A percentile compares a stretch with the other conserved stretches of the same genome.
These are phyloP conservation scores for Fusarium paranaense DNA, from an alignment of 2,329 filamentous ascomycete species.

Conservation along the genomic window DNA sequence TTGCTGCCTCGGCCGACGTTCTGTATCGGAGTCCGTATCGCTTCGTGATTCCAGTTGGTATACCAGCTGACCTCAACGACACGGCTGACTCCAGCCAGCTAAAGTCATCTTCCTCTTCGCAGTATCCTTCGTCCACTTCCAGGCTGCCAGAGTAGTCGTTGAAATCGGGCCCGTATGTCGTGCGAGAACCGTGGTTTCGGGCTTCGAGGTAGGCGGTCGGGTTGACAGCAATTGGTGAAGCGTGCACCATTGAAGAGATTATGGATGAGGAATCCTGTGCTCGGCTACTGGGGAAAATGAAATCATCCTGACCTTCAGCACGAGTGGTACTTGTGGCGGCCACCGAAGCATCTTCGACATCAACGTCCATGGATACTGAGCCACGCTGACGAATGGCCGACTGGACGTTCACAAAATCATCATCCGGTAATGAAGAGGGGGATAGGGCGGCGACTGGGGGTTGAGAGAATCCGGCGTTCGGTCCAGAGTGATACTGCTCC, in stretches of 20 bases:
- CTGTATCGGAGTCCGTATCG: slow-evolving; percentile 40
- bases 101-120: slow-evolving; percentile 42
- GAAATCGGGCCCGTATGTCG: slow-evolving; percentile 9
- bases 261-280: neutral
- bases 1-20: slow-evolving; percentile 41
- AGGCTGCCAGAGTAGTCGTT: slow-evolving; percentile 12
- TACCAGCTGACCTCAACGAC: slow-evolving; percentile 9
- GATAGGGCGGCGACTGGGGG: slow-evolving; percentile 21
- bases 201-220: slow-evolving; percentile 3
- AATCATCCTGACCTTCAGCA: neutral
- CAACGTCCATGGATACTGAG: slow-evolving; percentile 32
- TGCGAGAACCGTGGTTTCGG: neutral
- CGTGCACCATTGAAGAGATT: neutral
- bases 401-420: slow-evolving; percentile 16
- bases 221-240: slow-evolving; percentile 12
- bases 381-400: slow-evolving; percentile 5
- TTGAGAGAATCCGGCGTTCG: neutral
- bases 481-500: slow-evolving; percentile 12
- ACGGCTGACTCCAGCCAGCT: slow-evolving; percentile 40
- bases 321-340: neutral
- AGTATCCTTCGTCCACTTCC: slow-evolving; percentile 47
- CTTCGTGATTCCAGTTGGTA: slow-evolving; percentile 31
- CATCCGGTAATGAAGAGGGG: slow-evolving; percentile 30
- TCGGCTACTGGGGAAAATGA: neutral
- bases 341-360: slow-evolving; percentile 4